Base-by-base conservation (phyloP, 306 rosid genomes). In the Neltuma alba region DNA sequence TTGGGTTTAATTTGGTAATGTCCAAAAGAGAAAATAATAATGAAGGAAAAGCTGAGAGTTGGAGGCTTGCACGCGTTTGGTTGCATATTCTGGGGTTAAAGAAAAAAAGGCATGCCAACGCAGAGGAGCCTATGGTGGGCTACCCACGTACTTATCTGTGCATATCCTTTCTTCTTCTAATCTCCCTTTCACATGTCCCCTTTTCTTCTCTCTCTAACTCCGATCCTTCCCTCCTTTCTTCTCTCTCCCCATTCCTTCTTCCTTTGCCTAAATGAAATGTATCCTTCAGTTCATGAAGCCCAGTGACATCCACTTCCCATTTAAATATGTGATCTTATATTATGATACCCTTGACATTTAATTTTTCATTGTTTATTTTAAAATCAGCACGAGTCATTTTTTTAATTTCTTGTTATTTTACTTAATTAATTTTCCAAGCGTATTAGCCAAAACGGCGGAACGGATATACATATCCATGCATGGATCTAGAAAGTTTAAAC, bases 51-150 rank as follows among this genome's bases (percentile, higher is more conserved):
- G 54, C 54, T 70, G 25, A 76, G 61, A 16, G 20, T 50, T 57
- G 42, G 66, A 50, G 52, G 21, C 38, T 13, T 76, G 78, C 68
- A 61, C 38, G 78, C 67, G 15, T 62, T 68, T 23, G 25, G 28
- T 48, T 65, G 61, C 15, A 48, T 41, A 20, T 45, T 41, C 9
- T 36, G 44, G 67, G 72, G 69, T 38, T 52, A 37, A 37, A 70
- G 18, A 42, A 8, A 42, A 57, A 30, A 50, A 9, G 60, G 23
- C 31, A 67, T 58, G 80, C 48, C 76, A 60, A 27, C 67, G 28
- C 77, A 70, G 20, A 60, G 74, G 48, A 81, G 58, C 67, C 77
- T 25, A 34, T 47, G 57, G 44, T 36, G 85, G 41, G 73, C 36
- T 47, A 34, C 63, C 31, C 34, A 66, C 42, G 76, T 31, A 67